Evolutionary conservation across 306 rosid species (phyloP), one percentile per base, ranked within the genome.

Genomic region (Corylus americana): DNA sequence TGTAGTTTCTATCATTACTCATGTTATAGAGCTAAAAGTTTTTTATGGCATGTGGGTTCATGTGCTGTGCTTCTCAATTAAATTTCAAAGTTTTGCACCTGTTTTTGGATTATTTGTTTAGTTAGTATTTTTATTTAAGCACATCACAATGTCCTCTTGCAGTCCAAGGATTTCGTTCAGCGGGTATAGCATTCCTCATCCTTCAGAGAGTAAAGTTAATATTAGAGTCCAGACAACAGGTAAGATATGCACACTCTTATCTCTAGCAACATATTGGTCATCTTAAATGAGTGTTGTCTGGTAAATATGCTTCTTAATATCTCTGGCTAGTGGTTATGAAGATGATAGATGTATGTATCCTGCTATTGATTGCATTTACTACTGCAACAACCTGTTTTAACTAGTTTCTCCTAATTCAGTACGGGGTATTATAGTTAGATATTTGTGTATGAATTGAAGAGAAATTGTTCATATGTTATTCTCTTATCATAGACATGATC

Each of bases 121-220:
- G 14, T 48, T 45, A 17, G 22, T 12, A 13, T 39, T 64, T 80
- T 42, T 42, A 39, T 16, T 67, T 82, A 11, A 81, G 76, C 59
- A 20, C 50, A 1, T 25, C 57, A 8, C 68, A 0, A 70, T 82
- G 57, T 85, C 85, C 6, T 76, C 63, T 85, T 88, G 88, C 92
- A 89, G 94, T 76, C 96, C 94, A 70, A 85, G 94, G 80, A 88
- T 86, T 70, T 61, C 88, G 74, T 94, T 91, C 74, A 79, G 86
- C 64, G 98, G 97, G 17, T 89, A 92, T 82, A 94, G 89, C 94
- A 94, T 91, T 81, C 97, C 98, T 74, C 97, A 94, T 87, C 98
- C 93, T 58, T 94, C 93, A 37, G 97, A 94, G 9, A 92, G 89
- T 73, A 88, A 83, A 49, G 98, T 92, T 79, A 94, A 94, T 75